These are phyloP conservation scores for Trametes pubescens DNA, from an alignment of 1,284 basidiomycete species.

Conservation along the genomic window DNA sequence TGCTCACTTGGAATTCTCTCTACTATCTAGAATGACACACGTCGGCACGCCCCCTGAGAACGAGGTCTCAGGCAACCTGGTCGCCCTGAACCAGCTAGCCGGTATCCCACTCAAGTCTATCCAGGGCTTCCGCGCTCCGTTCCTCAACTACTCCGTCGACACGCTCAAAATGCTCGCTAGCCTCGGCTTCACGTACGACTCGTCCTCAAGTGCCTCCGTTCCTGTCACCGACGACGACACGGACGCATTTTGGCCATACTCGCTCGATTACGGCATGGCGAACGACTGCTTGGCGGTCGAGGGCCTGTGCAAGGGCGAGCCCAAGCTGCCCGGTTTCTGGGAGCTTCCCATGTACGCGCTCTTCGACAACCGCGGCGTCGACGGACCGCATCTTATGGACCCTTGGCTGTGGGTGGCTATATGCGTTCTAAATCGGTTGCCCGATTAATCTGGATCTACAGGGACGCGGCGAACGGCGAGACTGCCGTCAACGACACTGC, in stretches of 20 bases:
- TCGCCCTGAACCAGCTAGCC: conserved; percentile 81
- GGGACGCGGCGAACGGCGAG: conserved; percentile 64
- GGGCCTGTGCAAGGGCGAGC: conserved; percentile 73
- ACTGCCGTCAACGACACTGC: conserved; percentile 60
- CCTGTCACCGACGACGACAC: conserved; percentile 75
- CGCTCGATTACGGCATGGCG: conserved; percentile 78
- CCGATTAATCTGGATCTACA: conserved; percentile 39
- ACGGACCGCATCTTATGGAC: conserved; percentile 80
- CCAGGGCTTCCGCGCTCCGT: conserved; percentile 82
- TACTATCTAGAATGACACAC: conserved; percentile 78
- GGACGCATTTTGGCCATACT: conserved; percentile 83
- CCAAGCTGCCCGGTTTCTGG: conserved; percentile 82
- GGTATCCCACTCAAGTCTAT: conserved; percentile 80
- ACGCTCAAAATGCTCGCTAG: conserved; percentile 66
- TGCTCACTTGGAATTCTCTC: conserved; percentile 16
- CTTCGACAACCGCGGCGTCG: conserved; percentile 68
- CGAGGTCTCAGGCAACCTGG: conserved; percentile 83
- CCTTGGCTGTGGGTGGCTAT: conserved; percentile 73
- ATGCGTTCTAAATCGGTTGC: not conserved
- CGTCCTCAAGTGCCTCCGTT: conserved; percentile 67
- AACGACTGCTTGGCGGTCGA: conserved; percentile 75
- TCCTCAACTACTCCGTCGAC: conserved; percentile 71
- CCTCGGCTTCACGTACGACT: conserved; percentile 81
- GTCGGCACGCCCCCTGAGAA: conserved; percentile 67
- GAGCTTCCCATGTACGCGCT: conserved; percentile 84